Conservation (phyloP, 305 asterid species). For the Fraxinus greggii region DNA sequence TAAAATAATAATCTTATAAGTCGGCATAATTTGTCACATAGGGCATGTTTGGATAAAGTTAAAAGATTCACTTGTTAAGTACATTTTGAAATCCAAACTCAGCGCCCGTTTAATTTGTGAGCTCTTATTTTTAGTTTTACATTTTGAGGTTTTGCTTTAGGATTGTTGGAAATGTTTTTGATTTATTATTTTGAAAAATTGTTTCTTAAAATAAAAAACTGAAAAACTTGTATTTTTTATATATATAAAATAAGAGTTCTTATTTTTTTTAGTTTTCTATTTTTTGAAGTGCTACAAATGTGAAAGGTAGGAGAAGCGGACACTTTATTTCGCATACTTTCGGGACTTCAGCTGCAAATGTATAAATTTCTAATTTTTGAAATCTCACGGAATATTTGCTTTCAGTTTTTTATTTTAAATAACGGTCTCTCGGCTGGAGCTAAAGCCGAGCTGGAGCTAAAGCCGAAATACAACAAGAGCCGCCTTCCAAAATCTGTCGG, state of each 20-base stretch:
- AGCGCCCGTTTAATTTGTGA: too few relatives aligned
- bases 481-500: constrained; percentile 40
- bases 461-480: constrained; percentile 26
- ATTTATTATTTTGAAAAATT: not conserved
- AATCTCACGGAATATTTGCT: not conserved
- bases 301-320: not conserved
- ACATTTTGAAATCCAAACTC: not conserved
- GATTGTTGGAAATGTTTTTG: not conserved
- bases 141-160: not conserved
- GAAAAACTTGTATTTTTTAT: not conserved
- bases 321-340: not conserved
- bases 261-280: not conserved
- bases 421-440: not conserved
- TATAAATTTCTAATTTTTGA: not conserved
- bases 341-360: not conserved
- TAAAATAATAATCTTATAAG: not conserved
- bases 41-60: not conserved
- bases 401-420: not conserved
- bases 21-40: not conserved
- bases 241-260: not conserved
- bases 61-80: not conserved
- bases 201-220: not conserved
- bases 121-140: too few relatives aligned
- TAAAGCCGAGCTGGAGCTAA: constrained; percentile 8
- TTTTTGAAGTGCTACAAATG: not conserved